Base-by-base conservation (phyloP, 495 filamentous ascomycete genomes). In the Xylaria flabelliformis region DNA sequence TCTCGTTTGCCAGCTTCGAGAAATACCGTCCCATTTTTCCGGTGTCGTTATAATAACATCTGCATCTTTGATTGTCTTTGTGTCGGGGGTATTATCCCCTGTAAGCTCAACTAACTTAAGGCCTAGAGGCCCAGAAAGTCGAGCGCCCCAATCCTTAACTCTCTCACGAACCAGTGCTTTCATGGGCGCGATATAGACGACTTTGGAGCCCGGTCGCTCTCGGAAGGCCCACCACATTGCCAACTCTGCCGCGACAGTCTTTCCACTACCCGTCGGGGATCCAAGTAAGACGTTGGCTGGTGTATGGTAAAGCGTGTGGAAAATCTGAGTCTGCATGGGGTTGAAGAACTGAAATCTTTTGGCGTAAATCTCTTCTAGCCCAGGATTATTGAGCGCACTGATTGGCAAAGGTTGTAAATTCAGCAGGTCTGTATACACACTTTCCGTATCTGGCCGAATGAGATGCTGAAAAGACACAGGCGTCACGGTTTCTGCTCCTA, bases 141-240 rank as follows among this genome's bases (percentile, higher is more conserved):
- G 90, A 70, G 89, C 88, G 9, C 91, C 88, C 96, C 96, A 99
- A 80, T 99, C 96, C 76, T 96, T 91, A 26, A 99, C 96, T 78
- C 96, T 91, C 80, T 99, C 96, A 12, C 96, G 92, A 59, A 99
- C 96, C 44, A 99, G 90, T 2, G 96, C 96, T 78, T 99, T 99
- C 96, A 99, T 99, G 0, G 96, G 96, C 4, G 96, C 96, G 75
- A 99, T 98, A 76, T 99, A 99, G 32, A 99, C 95, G 2, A 99
- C 95, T 82, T 99, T 99, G 3, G 93, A 97, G 3, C 95, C 94
- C 1, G 97, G 97, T 51, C 91, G 93, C 79, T 98, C 95, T 13
- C 95, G 91, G 82, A 99, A 98, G 7, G 97, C 94, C 95, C 94
- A 97, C 96, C 96, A 99, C 97, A 99, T 98, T n/a, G 97, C 97